Evolutionary conservation across 2,329 filamentous ascomycete species (phyloP).

Genomic region (Nigrograna mackinnonii): DNA sequence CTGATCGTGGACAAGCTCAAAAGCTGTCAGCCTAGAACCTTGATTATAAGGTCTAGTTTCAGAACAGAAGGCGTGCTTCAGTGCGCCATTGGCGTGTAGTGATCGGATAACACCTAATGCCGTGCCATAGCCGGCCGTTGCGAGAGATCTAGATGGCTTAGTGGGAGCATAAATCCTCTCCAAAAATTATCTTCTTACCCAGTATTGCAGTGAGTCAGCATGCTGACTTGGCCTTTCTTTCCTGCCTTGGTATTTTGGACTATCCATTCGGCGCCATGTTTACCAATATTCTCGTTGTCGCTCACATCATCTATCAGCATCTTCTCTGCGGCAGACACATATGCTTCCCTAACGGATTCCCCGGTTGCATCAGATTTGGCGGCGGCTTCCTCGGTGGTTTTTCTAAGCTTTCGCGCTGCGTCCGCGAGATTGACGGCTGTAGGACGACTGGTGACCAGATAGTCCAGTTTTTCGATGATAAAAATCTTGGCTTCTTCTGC

Average conservation of each 20-base stretch:
- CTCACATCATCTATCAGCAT: slow-evolving; percentile 86
- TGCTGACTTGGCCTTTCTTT: slow-evolving; percentile 66
- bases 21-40: slow-evolving; percentile 90
- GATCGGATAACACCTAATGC: slow-evolving; percentile 92
- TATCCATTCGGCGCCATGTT: slow-evolving; percentile 83
- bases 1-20: slow-evolving; percentile 90
- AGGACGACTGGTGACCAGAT: slow-evolving; percentile 84
- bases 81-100: slow-evolving; percentile 65
- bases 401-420: slow-evolving; percentile 79
- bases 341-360: slow-evolving; percentile 66
- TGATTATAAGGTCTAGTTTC: slow-evolving; percentile 98
- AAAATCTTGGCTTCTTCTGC: slow-evolving; percentile 68
- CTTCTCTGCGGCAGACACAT: slow-evolving; percentile 78
- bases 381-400: slow-evolving; percentile 58
- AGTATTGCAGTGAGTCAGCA: slow-evolving; percentile 97
- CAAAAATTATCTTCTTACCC: slow-evolving; percentile 57
- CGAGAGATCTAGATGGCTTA: slow-evolving; percentile 68
- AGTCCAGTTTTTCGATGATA: slow-evolving; percentile 78
- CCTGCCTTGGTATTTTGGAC: slow-evolving; percentile 58
- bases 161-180: slow-evolving; percentile 7
- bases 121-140: slow-evolving; percentile 96
- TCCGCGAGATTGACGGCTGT: slow-evolving; percentile 95
- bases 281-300: slow-evolving; percentile 86
- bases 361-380: slow-evolving; percentile 49
- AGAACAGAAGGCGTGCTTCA: slow-evolving; percentile 90